Evolutionary conservation across 805 yeast genomes (phyloP), one percentile per base, ranked within the genome.

Genomic region (Priceomyces melissophilus): DNA sequence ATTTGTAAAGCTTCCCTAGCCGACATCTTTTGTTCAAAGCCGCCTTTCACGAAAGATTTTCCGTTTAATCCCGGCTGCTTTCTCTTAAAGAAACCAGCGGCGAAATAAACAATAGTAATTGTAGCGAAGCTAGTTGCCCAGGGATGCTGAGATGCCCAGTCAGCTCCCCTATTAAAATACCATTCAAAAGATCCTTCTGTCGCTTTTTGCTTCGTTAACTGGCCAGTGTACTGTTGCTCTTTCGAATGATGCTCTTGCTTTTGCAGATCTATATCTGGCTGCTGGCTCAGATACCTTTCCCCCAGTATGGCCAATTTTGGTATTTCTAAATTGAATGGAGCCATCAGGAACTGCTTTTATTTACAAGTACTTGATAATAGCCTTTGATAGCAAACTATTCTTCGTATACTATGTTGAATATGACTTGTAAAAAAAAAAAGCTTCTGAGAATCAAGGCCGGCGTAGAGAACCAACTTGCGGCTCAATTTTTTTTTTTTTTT

Each of bases 1-100:
- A 91, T 86, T 57, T 79, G 89, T 45, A 89, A 72, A 3, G 97
- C 97, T 60, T 91, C 99, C 52, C 78, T 82, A 34, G 90, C 82
- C 43, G 77, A 75, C 96, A 91, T 88, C 62, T 91, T 93, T n/a
- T 78, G 61, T 29, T 90, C 96, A 65, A 91, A 91, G 1, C 96
- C 87, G 42, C 98, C 99, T 59, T 82, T 87, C 58, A 73, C 68
- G 56, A 82, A 91, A 14, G 84, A 79, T 48, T 79, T 77, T 9
- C 84, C 84, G 42, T 73, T 70, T 15, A 76, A 58, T 30, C 87
- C 84, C n/a, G 88, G 84, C 46, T 81, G 84, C 47, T 74, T 77
- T 3, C 77, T 63, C 60, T 81, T 84, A 61, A 82, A 76, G 10
- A 78, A 63, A 3, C 90, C 90, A 2, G 90, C 83, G 13, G 75